Conservation (phyloP, 768 basidiomycete genomes). For the Suillus luteus region DNA sequence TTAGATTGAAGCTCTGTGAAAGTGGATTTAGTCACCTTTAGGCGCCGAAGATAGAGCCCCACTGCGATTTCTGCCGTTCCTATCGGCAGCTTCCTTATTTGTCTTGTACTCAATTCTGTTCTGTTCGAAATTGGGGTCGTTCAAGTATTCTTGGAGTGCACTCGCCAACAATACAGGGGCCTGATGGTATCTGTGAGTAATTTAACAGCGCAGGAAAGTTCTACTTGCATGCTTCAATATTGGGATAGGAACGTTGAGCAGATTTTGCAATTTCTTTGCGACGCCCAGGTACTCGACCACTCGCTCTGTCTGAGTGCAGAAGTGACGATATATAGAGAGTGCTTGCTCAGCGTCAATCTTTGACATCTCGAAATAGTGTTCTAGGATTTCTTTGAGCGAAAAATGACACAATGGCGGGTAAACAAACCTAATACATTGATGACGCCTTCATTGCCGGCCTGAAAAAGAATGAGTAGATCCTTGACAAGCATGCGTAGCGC, state of each 20-base stretch:
- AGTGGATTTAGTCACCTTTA: constrained; percentile 26
- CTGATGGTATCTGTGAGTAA: constrained; percentile 40
- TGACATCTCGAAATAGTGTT: constrained; percentile 99
- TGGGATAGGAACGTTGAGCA: constrained; percentile 92
- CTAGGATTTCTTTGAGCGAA: constrained; percentile 39
- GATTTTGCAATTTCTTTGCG: constrained; percentile 89
- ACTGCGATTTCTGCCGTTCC: constrained; percentile 20
- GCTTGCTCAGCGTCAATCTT: constrained; percentile 87
- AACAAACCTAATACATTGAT: constrained; percentile 73
- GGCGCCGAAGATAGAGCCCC: constrained; percentile 14
- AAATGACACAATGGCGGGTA: constrained; percentile 27
- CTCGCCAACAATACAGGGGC: constrained; percentile 94
- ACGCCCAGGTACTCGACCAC: constrained; percentile 93
- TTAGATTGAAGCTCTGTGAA: background rate
- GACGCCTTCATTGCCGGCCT: constrained; percentile 95
- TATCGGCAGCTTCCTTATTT: constrained; percentile 69
- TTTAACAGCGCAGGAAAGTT: constrained; percentile 3
- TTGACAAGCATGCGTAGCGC: constrained; percentile 94
- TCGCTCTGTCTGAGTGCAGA: constrained; percentile 90
- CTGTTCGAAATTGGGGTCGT: constrained; percentile 96
- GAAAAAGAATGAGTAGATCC: constrained; percentile 92
- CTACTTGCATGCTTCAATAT: constrained; percentile 82
- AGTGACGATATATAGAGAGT: constrained; percentile 85
- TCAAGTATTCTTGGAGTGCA: constrained; percentile 92
- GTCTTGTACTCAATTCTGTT: constrained; percentile 91